Percentiles rank a stretch among this genome's conserved stretches.
Evolutionary conservation across 495 filamentous ascomycete species (phyloP).

Genomic region (Neurospora tetraspora): DNA sequence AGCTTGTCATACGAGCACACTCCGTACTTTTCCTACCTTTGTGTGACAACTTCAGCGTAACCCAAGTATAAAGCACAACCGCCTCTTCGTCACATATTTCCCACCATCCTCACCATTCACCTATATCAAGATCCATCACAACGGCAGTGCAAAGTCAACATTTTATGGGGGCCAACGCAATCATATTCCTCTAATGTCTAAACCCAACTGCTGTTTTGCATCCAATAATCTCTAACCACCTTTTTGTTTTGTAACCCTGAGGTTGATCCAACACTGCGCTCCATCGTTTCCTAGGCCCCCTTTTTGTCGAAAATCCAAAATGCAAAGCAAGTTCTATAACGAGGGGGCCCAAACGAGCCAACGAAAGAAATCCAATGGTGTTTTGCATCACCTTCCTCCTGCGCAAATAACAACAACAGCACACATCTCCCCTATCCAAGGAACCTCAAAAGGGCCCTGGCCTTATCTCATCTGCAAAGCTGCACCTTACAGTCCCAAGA

Average conservation of each 20-base stretch:
- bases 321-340: background rate
- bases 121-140: background rate
- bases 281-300: background rate
- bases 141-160: background rate
- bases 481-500: slow-evolving; percentile 39
- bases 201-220: background rate
- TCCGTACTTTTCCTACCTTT: background rate
- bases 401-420: background rate
- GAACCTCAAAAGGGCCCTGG: background rate
- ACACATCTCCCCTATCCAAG: background rate
- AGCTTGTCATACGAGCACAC: background rate
- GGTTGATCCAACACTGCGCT: background rate
- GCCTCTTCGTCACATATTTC: background rate
- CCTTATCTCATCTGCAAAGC: background rate
- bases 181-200: background rate
- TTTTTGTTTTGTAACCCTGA: background rate
- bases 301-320: background rate
- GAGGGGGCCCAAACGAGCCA: background rate
- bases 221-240: background rate
- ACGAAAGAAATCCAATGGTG: background rate
- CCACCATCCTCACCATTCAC: background rate
- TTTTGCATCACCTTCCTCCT: background rate
- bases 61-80: background rate
- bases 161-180: background rate
- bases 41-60: background rate